Base-by-base conservation (phyloP, 1,139 yeast genomes). In the Pichia norvegensis region DNA sequence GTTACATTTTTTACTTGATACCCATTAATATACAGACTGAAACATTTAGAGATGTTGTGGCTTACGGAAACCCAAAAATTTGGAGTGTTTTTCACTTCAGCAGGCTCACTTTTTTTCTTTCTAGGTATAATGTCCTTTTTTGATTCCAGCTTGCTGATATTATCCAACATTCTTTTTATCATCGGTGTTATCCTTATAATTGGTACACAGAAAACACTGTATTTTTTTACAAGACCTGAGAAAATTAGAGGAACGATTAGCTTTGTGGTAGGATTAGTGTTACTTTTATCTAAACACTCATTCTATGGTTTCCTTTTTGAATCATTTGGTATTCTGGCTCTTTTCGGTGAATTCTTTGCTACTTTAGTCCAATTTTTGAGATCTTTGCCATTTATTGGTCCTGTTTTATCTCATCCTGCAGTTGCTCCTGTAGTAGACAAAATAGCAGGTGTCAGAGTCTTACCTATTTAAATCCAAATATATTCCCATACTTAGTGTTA, bases 11-110 rank as follows among this genome's bases (percentile, higher is more conserved):
- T n/a, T 6, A 13, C n/a, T 13, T 5, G 31, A 1, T 27, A 27
- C 31, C 16, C 8, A 27, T 13, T 27, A n/a, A n/a, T n/a, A 27
- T 27, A 27, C 21, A 33, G 14, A 13, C 14, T 3, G 4, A 33
- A 31, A 31, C 25, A n/a, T 23, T 13, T 11, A 27, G 14, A 27
- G 31, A 78, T 78, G 79, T 76, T 85, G 67, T 85, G 95, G 95
- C 72, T 85, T 53, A 76, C 87, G 17, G 92, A 84, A 59, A 67
- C 80, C 55, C 95, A 85, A 60, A 83, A 88, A 66, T 82, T 82
- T 59, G 98, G 98, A 29, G 97, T 87, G 25, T 96, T 88, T 10
- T 85, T 90, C 71, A 86, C 96, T 14, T 90, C 95, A 23, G 85
- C 85, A 25, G 97, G 77, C 13, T 76, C 83, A 47, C 64, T 85